phyloP scores from a whole-genome alignment of 768 basidiomycete genomes.

The Podaxis rugospora region DNA sequence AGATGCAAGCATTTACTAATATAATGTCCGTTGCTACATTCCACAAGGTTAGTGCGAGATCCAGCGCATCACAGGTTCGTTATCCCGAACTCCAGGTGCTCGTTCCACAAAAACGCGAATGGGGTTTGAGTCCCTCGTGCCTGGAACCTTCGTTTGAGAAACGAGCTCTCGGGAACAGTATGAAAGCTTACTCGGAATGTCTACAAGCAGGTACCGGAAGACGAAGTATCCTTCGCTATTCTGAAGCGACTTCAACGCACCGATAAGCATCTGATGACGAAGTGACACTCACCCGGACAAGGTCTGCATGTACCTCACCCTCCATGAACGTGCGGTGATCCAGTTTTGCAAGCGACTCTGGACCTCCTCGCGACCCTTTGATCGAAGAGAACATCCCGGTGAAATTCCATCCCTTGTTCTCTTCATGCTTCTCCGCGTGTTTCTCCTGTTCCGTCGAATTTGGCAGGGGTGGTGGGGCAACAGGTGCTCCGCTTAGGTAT shows the following conservation, averaged over 20 bases:
- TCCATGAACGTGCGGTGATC: conserved; percentile 54
- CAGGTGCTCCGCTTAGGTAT: conserved; percentile 65
- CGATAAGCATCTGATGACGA: conserved; percentile 9
- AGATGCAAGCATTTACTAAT: conserved; percentile 9
- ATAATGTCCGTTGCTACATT: conserved; percentile 20
- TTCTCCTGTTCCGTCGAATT: conserved; percentile 21
- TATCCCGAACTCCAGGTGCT: conserved; percentile 60
- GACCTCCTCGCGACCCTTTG: conserved; percentile 31
- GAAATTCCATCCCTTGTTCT: conserved; percentile 47
- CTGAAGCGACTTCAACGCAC: conserved; percentile 29
- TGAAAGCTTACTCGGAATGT: conserved; percentile 65
- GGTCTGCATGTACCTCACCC: conserved; percentile 78
- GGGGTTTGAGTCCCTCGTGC: conserved; percentile 56
- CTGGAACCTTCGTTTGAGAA: conserved; percentile 28
- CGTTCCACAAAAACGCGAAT: conserved; percentile 70
- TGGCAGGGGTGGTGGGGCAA: conserved; percentile 30
- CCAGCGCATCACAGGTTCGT: conserved; percentile 70
- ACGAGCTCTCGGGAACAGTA: conserved; percentile 19
- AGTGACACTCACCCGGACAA: conserved; percentile 55
- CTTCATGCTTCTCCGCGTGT: conserved; percentile 19
- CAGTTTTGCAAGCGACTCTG: conserved; percentile 25
- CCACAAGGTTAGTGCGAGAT: conserved; percentile 31
- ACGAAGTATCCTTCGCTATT: conserved; percentile 75
- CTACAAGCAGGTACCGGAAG: conserved; percentile 72
- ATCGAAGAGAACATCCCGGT: conserved; percentile 70